Evolutionary conservation across 179 eudicot species (phyloP).

Genomic region (Gypsophila paniculata): DNA sequence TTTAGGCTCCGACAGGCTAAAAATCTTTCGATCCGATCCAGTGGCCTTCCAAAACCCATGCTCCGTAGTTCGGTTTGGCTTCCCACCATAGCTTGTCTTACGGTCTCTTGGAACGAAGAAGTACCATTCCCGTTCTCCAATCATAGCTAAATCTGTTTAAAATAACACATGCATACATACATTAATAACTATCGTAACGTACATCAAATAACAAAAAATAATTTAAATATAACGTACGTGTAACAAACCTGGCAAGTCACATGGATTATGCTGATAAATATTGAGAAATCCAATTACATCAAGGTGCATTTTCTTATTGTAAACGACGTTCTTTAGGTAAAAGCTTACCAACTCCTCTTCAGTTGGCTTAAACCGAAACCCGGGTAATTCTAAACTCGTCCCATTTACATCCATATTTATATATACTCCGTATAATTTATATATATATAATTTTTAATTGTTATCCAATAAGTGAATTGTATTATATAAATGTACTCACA

Average conservation of each 20-base stretch:
- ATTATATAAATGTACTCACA: not conserved
- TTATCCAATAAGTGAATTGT: too few relatives aligned
- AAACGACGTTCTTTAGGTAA: constrained; percentile 48
- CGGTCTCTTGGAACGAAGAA: constrained; percentile 79
- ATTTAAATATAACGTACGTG: not conserved
- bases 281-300: constrained; percentile 57
- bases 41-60: constrained; percentile 94
- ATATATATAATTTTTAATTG: too few relatives aligned
- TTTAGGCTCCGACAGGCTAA: constrained; percentile 48
- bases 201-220: too few relatives aligned
- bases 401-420: constrained; percentile 13
- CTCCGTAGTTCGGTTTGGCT: constrained; percentile 83
- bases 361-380: constrained; percentile 78
- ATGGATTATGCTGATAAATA: constrained; percentile 57
- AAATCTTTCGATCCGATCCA: constrained; percentile 67
- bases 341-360: constrained; percentile 68
- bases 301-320: constrained; percentile 33
- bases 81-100: constrained; percentile 61
- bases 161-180: not conserved
- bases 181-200: too few relatives aligned
- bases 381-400: constrained; percentile 45
- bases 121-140: constrained; percentile 90
- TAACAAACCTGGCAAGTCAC: constrained; percentile 66
- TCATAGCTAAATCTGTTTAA: constrained; percentile 57
- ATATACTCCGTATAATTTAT: too few relatives aligned